Evolutionary conservation across 176 grass and related monocot species (phyloP), one percentile per base, ranked within the genome.

Genomic region (Saccharum officinarum): DNA sequence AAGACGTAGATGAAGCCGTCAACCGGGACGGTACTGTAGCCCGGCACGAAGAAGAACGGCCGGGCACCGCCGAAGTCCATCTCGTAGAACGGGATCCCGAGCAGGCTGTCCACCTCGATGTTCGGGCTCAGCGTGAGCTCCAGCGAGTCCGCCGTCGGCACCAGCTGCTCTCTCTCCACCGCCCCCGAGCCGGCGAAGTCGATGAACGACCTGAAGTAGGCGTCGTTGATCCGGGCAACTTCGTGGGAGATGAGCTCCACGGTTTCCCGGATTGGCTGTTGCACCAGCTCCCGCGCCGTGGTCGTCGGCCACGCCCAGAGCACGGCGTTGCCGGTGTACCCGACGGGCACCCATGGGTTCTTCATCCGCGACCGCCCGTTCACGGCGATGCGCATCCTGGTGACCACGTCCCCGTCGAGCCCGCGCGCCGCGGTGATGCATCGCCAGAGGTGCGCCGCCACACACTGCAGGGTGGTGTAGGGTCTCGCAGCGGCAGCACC

Each of bases 121-220:
- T 75, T 30, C 46, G 26, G 16, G 13, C 23, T 11, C 15, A 54
- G 50, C 6, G 17, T 20, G 50, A 54, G 17, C 50, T 10, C 26
- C 16, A 16, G 25, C 71, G 20, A 23, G 14, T 25, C 22, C 0
- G 12, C 3, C 12, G 12, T 47, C 6, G 71, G 45, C 44, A 5
- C 45, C 14, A 50, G 3, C 26, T 16, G 46, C 15, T 75, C 73
- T 2, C 47, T 2, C 16, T 54, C 73, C 1, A 75, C 26, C 1
- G 71, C 25, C 0, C 28, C 73, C 2, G 73, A 76, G 16, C 31
- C 12, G 0, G 49, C 49, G 16, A 76, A 76, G 31, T 76, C 73
- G 30, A 76, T n/a, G 73, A 76, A 76, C 17, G 73, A 76, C 4
- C 49, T 55, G 49, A 76, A 76, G 73, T 76, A 76, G 15, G 16